Conservation (phyloP, 257 asterid genomes). For the Penstemon newberryi region DNA sequence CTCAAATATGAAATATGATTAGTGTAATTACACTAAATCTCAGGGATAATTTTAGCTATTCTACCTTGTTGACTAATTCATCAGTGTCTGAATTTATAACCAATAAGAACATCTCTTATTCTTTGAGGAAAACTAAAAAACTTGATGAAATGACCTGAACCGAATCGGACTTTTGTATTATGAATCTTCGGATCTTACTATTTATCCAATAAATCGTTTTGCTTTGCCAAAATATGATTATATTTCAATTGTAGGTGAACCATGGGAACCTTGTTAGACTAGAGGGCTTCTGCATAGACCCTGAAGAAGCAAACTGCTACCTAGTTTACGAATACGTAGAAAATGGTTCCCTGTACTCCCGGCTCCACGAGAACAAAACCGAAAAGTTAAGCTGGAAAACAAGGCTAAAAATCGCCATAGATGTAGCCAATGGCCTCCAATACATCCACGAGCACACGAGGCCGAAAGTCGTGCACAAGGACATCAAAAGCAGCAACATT, state of each 20-base stretch:
- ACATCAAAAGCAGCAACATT: conserved; percentile 87
- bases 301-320: conserved; percentile 79
- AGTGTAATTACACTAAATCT: too few relatives aligned
- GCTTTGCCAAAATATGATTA: too few relatives aligned
- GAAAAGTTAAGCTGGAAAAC: conserved; percentile 72
- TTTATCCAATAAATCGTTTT: too few relatives aligned
- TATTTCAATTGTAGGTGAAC: conserved; percentile 64
- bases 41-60: too few relatives aligned
- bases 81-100: too few relatives aligned
- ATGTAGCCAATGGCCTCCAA: conserved; percentile 89
- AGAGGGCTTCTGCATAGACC: conserved; percentile 92
- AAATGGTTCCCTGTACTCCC: conserved; percentile 75
- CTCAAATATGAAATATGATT: too few relatives aligned
- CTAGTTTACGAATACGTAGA: conserved; percentile 80
- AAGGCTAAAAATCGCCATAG: conserved; percentile 68
- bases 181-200: too few relatives aligned
- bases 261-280: conserved; percentile 95
- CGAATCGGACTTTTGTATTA: too few relatives aligned
- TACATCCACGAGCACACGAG: conserved; percentile 97
- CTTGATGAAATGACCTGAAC: too few relatives aligned
- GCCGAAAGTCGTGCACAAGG: conserved; percentile 91
- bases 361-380: conserved; percentile 61
- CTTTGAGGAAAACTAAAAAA: too few relatives aligned
- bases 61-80: too few relatives aligned
- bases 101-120: too few relatives aligned